These are phyloP conservation scores for Scleroderma citrinum DNA, from an alignment of 768 basidiomycete species.

Conservation along the genomic window DNA sequence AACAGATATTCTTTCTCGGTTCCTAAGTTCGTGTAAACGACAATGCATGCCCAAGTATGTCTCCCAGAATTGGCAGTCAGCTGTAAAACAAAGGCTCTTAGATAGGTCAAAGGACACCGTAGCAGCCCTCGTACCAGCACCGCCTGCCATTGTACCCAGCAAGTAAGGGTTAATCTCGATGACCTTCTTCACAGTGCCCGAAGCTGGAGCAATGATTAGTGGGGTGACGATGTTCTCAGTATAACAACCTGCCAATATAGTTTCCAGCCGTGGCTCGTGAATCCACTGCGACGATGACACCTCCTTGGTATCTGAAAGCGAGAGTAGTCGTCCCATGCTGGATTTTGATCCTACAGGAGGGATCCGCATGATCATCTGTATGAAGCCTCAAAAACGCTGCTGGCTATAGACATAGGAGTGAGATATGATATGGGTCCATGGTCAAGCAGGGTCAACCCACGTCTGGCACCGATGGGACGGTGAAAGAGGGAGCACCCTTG, in stretches of 20 bases:
- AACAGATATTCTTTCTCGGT: conserved; percentile 95
- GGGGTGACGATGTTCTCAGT: not conserved
- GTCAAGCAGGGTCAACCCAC: conserved; percentile 40
- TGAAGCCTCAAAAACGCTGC: conserved; percentile 86
- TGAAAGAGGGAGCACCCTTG: conserved; percentile 67
- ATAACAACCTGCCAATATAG: conserved; percentile 72
- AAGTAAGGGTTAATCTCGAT: conserved; percentile 99
- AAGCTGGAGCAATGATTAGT: conserved; percentile 46
- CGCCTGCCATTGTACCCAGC: conserved; percentile 99
- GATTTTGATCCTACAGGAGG: conserved; percentile 93
- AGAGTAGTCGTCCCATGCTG: conserved; percentile 98
- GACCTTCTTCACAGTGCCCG: conserved; percentile 97
- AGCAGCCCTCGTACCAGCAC: conserved; percentile 68
- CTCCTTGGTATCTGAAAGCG: conserved; percentile 94
- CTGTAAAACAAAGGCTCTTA: conserved; percentile 32
- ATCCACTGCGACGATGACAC: conserved; percentile 99
- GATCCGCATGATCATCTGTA: conserved; percentile 94
- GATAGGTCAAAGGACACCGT: conserved; percentile 1
- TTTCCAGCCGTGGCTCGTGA: conserved; percentile 95
- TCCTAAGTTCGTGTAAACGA: conserved; percentile 92
- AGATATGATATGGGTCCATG: not conserved
- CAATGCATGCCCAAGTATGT: conserved; percentile 99
- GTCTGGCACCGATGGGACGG: conserved; percentile 67
- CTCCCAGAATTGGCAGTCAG: conserved; percentile 97
- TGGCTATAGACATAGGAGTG: conserved; percentile 49